These are phyloP conservation scores for Clitopilus hobsonii DNA, from an alignment of 768 basidiomycete genomes.

Conservation along the genomic window DNA sequence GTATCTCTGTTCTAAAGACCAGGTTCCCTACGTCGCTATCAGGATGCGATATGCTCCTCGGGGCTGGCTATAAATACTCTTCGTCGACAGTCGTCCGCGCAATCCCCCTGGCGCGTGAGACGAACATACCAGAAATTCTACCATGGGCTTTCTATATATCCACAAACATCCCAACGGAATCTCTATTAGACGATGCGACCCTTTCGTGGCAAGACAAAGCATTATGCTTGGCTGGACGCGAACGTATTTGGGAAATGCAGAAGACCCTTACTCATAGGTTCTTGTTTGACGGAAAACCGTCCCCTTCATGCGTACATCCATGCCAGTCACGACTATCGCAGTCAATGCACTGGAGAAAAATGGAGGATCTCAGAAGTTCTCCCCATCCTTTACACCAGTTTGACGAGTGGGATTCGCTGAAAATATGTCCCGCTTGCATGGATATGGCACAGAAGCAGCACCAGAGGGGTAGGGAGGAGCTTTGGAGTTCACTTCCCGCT, in stretches of 20 bases:
- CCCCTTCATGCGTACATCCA: conserved; percentile 19
- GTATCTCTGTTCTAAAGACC: conserved; percentile 31
- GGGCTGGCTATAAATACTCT: conserved; percentile 28
- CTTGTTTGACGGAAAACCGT: conserved; percentile 29
- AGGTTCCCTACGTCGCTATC: conserved; percentile 37
- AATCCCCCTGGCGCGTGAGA: conserved; percentile 35
- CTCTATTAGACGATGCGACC: conserved; percentile 26
- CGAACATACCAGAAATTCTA: conserved; percentile 34
- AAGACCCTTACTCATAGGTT: conserved; percentile 31
- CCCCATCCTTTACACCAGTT: conserved; percentile 36
- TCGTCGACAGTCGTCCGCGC: conserved; percentile 33
- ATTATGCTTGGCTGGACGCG: conserved; percentile 34
- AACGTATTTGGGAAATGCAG: conserved; percentile 33
- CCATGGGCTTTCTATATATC: conserved; percentile 45
- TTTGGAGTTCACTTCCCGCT: conserved; percentile 31
- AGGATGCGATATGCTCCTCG: conserved; percentile 33
- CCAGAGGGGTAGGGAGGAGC: conserved; percentile 26
- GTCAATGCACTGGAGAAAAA: conserved; percentile 21
- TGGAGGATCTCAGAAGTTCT: conserved; percentile 26
- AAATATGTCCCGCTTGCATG: conserved; percentile 28
- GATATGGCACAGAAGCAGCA: conserved; percentile 24
- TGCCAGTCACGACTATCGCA: conserved; percentile 23
- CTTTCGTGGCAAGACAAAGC: conserved; percentile 39
- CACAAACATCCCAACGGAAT: conserved; percentile 30
- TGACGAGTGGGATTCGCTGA: conserved; percentile 25